Conservation (phyloP, 495 filamentous ascomycete species). For the Penicillium riverlandense region DNA sequence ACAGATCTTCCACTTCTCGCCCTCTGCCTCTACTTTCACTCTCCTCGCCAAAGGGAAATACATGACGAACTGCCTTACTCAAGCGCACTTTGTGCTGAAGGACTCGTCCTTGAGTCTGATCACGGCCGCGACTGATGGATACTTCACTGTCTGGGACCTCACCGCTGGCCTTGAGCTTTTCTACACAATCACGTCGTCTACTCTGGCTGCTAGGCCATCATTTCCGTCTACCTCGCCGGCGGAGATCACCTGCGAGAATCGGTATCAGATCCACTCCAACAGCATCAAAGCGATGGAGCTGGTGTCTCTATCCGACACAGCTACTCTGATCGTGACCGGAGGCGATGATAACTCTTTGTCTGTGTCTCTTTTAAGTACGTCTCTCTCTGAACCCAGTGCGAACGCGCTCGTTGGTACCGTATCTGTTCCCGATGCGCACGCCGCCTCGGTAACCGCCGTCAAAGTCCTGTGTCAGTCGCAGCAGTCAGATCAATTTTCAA, state of each 20-base stretch:
- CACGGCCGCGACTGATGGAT: slow-evolving; percentile 58
- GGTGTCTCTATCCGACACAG: slow-evolving; percentile 17
- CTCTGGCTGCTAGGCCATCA: slow-evolving; percentile 11
- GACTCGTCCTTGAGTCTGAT: slow-evolving; percentile 31
- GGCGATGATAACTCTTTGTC: slow-evolving; percentile 79
- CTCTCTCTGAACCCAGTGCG: slow-evolving; percentile 2
- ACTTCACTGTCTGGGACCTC: slow-evolving; percentile 48
- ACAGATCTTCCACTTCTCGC: slow-evolving; percentile 53
- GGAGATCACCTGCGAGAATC: slow-evolving; percentile 24
- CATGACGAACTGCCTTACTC: slow-evolving; percentile 73
- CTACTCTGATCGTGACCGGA: slow-evolving; percentile 57
- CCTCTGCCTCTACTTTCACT: slow-evolving; percentile 36
- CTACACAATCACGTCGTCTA: slow-evolving; percentile 18
- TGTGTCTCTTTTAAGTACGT: slow-evolving; percentile 39
- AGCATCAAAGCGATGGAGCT: slow-evolving; percentile 55
- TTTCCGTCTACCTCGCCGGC: slow-evolving; percentile 13
- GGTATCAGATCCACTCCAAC: slow-evolving; percentile 61
- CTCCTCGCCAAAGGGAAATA: slow-evolving; percentile 56
- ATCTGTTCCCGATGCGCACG: slow-evolving; percentile 67
- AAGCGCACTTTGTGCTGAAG: slow-evolving; percentile 47
- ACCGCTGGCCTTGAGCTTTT: slow-evolving; percentile 23
- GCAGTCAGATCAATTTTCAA: neutral
- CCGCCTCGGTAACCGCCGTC: slow-evolving; percentile 68
- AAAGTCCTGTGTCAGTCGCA: slow-evolving; percentile 29
- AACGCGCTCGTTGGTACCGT: slow-evolving; percentile 31